Percentiles rank a stretch among this genome's conserved stretches.
Evolutionary conservation across 2,329 filamentous ascomycete species (phyloP).

Genomic region (Tolypocladium ophioglossoides): DNA sequence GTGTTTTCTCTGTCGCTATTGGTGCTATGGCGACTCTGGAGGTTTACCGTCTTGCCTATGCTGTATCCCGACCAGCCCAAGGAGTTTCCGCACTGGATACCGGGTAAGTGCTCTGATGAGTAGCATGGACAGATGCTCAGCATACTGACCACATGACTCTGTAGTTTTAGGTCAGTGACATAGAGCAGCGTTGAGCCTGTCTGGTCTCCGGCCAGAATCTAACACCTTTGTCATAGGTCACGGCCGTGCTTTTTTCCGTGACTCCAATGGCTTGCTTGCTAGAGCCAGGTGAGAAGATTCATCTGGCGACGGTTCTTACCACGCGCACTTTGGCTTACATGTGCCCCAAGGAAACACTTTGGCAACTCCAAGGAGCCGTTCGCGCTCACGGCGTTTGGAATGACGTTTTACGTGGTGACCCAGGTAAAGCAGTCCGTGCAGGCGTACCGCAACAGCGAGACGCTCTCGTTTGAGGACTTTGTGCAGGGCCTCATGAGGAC

Average conservation of each 20-base stretch:
- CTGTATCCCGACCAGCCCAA: constrained; percentile 1
- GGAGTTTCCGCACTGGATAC: constrained; percentile 4
- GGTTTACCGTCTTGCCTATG: constrained; percentile 1
- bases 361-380: constrained; percentile 12
- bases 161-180: too few species aligned
- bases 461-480: constrained; percentile 13
- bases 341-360: too few species aligned
- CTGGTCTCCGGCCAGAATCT: too few species aligned
- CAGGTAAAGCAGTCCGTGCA: constrained; percentile 9
- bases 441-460: constrained; percentile 12
- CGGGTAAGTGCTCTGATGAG: too few species aligned
- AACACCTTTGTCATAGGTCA: constrained; percentile 11
- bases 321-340: too few species aligned
- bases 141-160: too few species aligned
- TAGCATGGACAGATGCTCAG: too few species aligned
- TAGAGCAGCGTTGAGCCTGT: too few species aligned
- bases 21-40: constrained; percentile 1
- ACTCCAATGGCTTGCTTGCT: constrained; percentile 9
- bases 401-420: constrained; percentile 14
- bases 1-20: too few species aligned
- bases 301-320: too few species aligned
- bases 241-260: constrained; percentile 9
- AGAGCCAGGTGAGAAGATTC: constrained; percentile 12
- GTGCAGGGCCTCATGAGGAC: constrained; percentile 10
- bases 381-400: constrained; percentile 10